A percentile compares a stretch with the other conserved stretches of the same genome.
These are phyloP conservation scores for Carpinus viminea DNA, from an alignment of 306 rosid genomes.

Conservation along the genomic window DNA sequence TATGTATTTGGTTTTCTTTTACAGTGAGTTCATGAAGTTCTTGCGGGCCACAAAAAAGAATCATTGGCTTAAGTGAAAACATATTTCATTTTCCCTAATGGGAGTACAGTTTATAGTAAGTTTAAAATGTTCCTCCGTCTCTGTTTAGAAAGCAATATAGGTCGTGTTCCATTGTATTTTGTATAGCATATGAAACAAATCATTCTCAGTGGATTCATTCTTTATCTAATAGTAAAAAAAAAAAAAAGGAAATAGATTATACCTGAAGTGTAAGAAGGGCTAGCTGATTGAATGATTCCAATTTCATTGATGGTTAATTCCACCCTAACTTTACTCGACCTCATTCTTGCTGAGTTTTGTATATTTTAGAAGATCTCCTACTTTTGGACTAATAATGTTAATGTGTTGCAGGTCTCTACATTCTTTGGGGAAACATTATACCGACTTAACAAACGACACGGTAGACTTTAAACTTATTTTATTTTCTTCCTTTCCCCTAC, in stretches of 20 bases:
- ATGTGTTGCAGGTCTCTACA: constrained; percentile 43
- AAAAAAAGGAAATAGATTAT: background rate
- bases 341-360: background rate
- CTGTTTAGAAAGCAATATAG: constrained; percentile 7
- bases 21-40: constrained; percentile 3
- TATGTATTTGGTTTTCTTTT: background rate
- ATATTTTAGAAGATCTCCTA: background rate
- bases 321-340: background rate
- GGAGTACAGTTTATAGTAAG: background rate
- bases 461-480: constrained; percentile 24
- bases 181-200: background rate
- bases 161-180: background rate
- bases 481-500: background rate
- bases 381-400: constrained; percentile 13
- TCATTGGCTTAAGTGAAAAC: background rate
- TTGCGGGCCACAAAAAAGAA: background rate
- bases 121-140: background rate
- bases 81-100: background rate
- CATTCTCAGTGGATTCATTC: background rate
- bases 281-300: constrained; percentile 7
- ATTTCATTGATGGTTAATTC: background rate
- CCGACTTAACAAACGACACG: constrained; percentile 13
- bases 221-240: background rate
- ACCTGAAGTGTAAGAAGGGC: background rate
- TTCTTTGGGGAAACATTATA: constrained; percentile 38